A percentile compares a stretch with the other conserved stretches of the same genome.
These are phyloP conservation scores for Edaphochlamys debaryana DNA, from an alignment of 139 green algal species.

Conservation along the genomic window DNA sequence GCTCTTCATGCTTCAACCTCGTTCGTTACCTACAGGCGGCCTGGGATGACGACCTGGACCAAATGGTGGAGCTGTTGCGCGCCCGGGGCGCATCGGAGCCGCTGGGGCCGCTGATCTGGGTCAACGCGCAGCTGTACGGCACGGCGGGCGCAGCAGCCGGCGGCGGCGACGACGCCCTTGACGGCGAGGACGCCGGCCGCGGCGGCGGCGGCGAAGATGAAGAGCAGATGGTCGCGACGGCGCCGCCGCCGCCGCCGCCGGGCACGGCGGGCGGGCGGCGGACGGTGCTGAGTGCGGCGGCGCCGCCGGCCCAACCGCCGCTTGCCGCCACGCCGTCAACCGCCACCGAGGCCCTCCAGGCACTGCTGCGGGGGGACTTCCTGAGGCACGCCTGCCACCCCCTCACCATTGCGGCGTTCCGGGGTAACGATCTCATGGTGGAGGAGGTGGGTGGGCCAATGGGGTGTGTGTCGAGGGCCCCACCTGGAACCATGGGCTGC, in stretches of 20 bases:
- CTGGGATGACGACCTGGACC: conserved; percentile 22
- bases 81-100: background rate
- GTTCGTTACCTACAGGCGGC: too few species aligned
- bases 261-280: background rate
- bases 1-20: too few species aligned
- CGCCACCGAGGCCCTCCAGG: background rate
- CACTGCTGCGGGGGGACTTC: background rate
- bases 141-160: background rate
- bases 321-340: background rate
- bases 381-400: conserved; percentile 26
- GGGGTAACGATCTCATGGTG: conserved; percentile 19
- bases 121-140: conserved; percentile 7
- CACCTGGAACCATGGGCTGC: too few species aligned
- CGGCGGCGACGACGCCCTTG: too few species aligned
- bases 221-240: too few species aligned
- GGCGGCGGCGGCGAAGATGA: background rate
- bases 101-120: conserved; percentile 12
- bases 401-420: conserved; percentile 19
- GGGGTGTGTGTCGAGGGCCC: too few species aligned
- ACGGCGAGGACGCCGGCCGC: background rate
- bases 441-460: too few species aligned
- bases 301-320: background rate
- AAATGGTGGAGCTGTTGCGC: background rate
- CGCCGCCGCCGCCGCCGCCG: background rate
- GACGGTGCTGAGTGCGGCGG: background rate